Base-by-base conservation (phyloP, 1,284 basidiomycete genomes). In the Cystobasidium pallidum region DNA sequence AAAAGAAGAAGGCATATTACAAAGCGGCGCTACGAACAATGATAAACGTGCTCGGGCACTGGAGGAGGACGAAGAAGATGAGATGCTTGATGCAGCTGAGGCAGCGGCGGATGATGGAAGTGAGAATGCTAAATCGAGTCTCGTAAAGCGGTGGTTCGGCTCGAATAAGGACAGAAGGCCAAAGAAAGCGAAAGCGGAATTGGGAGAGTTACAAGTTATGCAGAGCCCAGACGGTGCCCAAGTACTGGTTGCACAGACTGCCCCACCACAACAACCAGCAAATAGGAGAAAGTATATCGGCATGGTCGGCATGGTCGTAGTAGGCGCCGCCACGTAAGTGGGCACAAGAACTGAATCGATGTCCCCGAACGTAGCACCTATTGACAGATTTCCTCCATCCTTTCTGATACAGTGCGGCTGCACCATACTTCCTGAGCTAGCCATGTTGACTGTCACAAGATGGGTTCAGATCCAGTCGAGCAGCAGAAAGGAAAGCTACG, bases 71-170 rank as follows among this genome's bases (percentile, higher is more conserved):
- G 72, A 74, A n/a, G 75, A 70, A 6, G 76, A 71, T 26, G 76
- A 57, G 32, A 30, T 71, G 17, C 66, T 68, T 17, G 43, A 45
- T 45, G 43, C 43, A 45, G 43, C 43, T 45, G 43, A 45, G 21
- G 73, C 73, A 49, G 77, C 73, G 26, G 74, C 72, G 26, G 70
- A 75, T 34, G 75, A 74, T 24, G 62, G 47, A 30, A 36, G 61
- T 30, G 72, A 55, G 21, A 66, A 66, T 47, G 74, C 74, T 66
- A 58, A 63, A 43, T 49, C 51, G 10, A 75, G 75, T 1, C 75
- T 77, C 68, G 62, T 76, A 36, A 72, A 72, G 70, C 72, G 77
- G 54, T 58, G 75, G 52, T 75, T 78, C 70, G 65, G 74, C 21
- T 71, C 71, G 49, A 61, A 24, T 26, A 45, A 34, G 73, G 72